A percentile compares a stretch with the other conserved stretches of the same genome.
Evolutionary conservation across 1,139 yeast genomes (phyloP).

Genomic region (Barnettozyma hawaiiensis): DNA sequence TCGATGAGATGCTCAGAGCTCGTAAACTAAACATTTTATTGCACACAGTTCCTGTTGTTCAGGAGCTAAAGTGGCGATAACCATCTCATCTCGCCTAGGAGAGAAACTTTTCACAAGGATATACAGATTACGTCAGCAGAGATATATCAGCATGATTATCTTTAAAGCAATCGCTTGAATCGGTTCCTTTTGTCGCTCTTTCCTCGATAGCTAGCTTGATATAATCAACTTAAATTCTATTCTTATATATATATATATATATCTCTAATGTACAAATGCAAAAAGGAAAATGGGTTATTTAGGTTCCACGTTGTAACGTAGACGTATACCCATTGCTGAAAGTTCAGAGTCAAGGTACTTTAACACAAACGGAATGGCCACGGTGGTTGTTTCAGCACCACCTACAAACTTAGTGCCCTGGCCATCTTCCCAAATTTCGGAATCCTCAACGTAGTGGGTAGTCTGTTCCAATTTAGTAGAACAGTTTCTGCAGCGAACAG

Average conservation of each 20-base stretch:
- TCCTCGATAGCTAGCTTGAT: too few relatives aligned
- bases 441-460: constrained; percentile 49
- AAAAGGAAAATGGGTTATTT: constrained; percentile 31
- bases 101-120: too few relatives aligned
- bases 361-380: constrained; percentile 95
- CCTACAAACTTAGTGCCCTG: constrained; percentile 88
- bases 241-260: too few relatives aligned
- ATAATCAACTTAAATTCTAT: too few relatives aligned
- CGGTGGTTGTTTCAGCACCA: constrained; percentile 87
- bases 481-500: constrained; percentile 88
- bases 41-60: too few relatives aligned
- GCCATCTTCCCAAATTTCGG: constrained; percentile 97
- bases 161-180: too few relatives aligned
- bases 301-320: constrained; percentile 79
- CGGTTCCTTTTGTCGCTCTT: too few relatives aligned
- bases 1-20: background rate
- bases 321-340: constrained; percentile 95
- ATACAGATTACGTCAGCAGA: too few relatives aligned
- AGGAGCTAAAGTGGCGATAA: too few relatives aligned
- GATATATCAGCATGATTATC: too few relatives aligned
- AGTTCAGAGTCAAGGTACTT: constrained; percentile 93
- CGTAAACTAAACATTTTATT: background rate
- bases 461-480: constrained; percentile 57
- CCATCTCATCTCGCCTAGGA: too few relatives aligned
- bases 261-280: constrained; percentile 4